Evolutionary conservation across 2,329 filamentous ascomycete species (phyloP), one percentile per base, ranked within the genome.

Genomic region (Emericellopsis atlantica): DNA sequence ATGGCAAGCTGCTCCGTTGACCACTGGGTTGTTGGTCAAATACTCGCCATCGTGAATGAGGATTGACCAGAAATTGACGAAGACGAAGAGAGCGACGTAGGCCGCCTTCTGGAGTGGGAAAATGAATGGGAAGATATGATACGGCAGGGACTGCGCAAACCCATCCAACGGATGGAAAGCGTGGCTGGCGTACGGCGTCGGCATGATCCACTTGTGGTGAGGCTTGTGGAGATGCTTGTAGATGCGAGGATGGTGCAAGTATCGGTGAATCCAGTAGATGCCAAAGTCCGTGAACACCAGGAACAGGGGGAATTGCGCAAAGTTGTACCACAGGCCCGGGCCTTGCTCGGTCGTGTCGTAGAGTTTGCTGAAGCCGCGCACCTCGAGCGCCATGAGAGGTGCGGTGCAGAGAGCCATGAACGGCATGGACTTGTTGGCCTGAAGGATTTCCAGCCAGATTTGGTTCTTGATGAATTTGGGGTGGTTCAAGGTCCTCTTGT

Each of bases 121-220:
- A 53, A 95, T 60, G 64, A 95, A 87, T 4, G 89, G 87, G 67
- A 90, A 95, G 49, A 95, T 52, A 65, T 96, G 90, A 67, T 96
- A 96, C 1, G 90, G 90, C 37, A 94, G 59, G 45, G 83, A 84
- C 67, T 96, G 90, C 10, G 79, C 74, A 64, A 82, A 95, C 55
- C 90, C 90, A 56, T 96, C 90, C 40, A 95, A 60, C 1, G 90
- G 89, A 67, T 96, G 88, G 74, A 96, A 96, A 43, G 90, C 90
- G 57, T 95, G 84, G 51, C 82, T 88, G 34, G 90, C 89, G 59
- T 78, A 95, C 1, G 90, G 90, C 4, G 87, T 94, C 4, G 90
- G 90, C 86, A 95, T 93, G 64, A 96, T 95, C 90, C 90, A 96
- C 70, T 95, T 95, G 79, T 96, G 90, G 65, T 96, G 90, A 49